Base-by-base conservation (phyloP, 2,329 filamentous ascomycete species). In the Fusarium musae region DNA sequence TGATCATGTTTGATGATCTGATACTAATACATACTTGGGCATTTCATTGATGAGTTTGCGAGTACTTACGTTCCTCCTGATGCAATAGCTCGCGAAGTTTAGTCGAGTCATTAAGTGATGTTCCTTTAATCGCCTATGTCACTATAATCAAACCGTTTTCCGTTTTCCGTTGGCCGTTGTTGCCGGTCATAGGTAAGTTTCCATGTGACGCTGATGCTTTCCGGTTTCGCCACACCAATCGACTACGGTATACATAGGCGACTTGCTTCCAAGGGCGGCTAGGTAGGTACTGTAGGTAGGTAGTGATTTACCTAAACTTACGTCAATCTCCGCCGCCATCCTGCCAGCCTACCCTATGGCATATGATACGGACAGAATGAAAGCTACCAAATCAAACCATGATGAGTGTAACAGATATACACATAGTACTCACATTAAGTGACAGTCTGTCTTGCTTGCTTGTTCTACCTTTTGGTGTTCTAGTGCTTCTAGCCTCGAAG, bases 171-270 rank as follows among this genome's bases (percentile, higher is more conserved):
- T 61, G 47, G 36, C 52, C 65, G 43, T 69, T 67, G 26, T 60
- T 49, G 43, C 62, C 40, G 66, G 53, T 26, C 21, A 46, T 26
- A 49, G n/a, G 47, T 52, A 43, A 53, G 34, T 59, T 74, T 62
- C 71, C 71, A 74, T 74, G 63, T 74, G 71, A 74, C 46, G 67
- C 36, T 73, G 71, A 60, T 53, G 59, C 49, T 73, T 59, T 63
- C 52, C 53, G 42, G 34, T 63, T 67, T 74, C 34, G 71, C 71
- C 67, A 64, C 71, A 63, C 21, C 54, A 36, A 34, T 58, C 30
- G 65, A 65, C 40, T 63, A 37, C 34, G 16, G 36, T 37, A 36
- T 19, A 34, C 13, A 6, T 46, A 23, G 26, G 44, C 44, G 13
- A 28, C 26, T 47, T 47, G 39, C 43, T 37, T 39, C 40, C 28